Evolutionary conservation across 2,329 filamentous ascomycete genomes (phyloP).

Genomic region (Curvularia sp.): DNA sequence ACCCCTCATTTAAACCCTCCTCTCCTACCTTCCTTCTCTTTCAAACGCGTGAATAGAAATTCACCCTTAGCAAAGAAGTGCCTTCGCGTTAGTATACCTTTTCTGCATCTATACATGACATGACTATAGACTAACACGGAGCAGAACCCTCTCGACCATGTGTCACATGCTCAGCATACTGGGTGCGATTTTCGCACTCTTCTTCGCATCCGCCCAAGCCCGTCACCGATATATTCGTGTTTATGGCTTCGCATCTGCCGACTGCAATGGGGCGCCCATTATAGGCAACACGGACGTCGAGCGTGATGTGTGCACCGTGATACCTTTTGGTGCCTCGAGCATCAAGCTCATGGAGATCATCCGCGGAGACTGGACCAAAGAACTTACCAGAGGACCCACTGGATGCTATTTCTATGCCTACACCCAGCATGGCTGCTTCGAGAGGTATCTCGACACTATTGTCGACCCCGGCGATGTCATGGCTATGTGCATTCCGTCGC

Average conservation of each 20-base stretch:
- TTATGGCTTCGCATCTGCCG: conserved; percentile 22
- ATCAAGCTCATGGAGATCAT: conserved; percentile 25
- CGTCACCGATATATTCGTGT: conserved; percentile 25
- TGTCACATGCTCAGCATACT: conserved; percentile 19
- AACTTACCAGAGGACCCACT: conserved; percentile 19
- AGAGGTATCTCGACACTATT: not conserved
- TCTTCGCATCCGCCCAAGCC: conserved; percentile 22
- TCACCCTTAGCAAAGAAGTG: not conserved
- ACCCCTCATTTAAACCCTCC: not conserved
- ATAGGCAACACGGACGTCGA: conserved; percentile 29
- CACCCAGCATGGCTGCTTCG: conserved; percentile 15
- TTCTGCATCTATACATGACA: not conserved
- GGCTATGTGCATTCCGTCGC: conserved; percentile 13
- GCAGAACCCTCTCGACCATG: conserved; percentile 15
- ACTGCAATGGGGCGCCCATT: conserved; percentile 28
- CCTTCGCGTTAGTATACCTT: not conserved
- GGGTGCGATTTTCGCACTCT: conserved; percentile 25
- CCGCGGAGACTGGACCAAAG: conserved; percentile 11
- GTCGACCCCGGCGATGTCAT: conserved; percentile 14
- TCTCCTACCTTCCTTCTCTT: not conserved
- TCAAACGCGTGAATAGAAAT: not conserved
- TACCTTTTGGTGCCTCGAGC: conserved; percentile 24
- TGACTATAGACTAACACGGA: not conserved
- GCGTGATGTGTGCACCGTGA: conserved; percentile 25
- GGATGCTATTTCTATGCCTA: conserved; percentile 27